A percentile compares a stretch with the other conserved stretches of the same genome.
Evolutionary conservation across 2,329 filamentous ascomycete species (phyloP).

Genomic region (Alternaria brassicae): DNA sequence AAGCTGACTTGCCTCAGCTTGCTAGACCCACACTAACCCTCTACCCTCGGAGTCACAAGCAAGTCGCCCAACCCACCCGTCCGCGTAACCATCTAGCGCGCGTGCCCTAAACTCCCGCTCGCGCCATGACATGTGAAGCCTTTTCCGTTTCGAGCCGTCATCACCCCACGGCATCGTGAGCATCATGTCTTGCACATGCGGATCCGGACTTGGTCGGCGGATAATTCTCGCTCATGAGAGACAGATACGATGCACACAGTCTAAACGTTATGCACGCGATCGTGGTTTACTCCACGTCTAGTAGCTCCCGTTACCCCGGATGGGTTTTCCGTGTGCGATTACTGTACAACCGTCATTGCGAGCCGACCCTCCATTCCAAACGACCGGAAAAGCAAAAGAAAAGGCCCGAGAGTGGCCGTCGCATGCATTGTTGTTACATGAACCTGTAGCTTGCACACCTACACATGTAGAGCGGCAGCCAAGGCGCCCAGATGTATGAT

Average conservation of each 20-base stretch:
- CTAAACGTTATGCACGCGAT: background rate
- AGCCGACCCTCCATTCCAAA: constrained; percentile 5
- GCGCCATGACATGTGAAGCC: constrained; percentile 4
- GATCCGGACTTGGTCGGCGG: constrained; percentile 16
- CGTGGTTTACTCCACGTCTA: background rate
- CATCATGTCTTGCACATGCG: constrained; percentile 10
- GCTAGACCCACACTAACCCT: constrained; percentile 10
- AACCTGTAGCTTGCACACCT: background rate
- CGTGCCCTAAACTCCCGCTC: background rate
- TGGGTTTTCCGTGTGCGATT: constrained; percentile 10
- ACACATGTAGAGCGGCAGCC: background rate
- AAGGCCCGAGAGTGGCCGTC: constrained; percentile 1
- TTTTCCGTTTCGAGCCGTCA: constrained; percentile 18
- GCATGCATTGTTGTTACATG: background rate
- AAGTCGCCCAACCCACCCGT: background rate
- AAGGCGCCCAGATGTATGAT: constrained; percentile 9
- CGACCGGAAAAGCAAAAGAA: constrained; percentile 1
- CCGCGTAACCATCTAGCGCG: background rate
- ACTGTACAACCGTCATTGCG: background rate
- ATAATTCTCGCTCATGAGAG: constrained; percentile 12
- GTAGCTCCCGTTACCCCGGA: constrained; percentile 17
- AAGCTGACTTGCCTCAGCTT: background rate
- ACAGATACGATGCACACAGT: background rate
- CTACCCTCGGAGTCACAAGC: constrained; percentile 19
- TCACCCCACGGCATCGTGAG: constrained; percentile 22